Conservation (phyloP, 495 filamentous ascomycete genomes). For the Aspergillus kassunensis region DNA sequence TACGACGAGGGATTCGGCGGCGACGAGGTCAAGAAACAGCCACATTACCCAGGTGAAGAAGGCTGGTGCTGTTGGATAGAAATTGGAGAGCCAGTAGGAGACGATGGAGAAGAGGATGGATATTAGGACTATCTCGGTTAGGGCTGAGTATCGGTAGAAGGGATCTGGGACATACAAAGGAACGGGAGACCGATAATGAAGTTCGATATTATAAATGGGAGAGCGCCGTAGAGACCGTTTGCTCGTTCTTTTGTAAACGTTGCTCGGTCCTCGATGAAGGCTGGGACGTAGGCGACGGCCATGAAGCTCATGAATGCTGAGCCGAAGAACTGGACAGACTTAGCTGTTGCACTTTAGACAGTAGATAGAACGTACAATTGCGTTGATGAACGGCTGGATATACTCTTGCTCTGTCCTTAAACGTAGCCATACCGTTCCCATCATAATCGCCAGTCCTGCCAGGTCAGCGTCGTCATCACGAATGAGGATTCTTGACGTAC, state of each 20-base stretch:
- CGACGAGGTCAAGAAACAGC: slow-evolving; percentile 80
- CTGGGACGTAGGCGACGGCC: slow-evolving; percentile 79
- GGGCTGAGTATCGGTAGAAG: neutral
- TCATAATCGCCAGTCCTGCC: slow-evolving; percentile 68
- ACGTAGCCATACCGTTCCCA: slow-evolving; percentile 81
- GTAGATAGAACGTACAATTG: slow-evolving; percentile 47
- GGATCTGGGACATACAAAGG: slow-evolving; percentile 41
- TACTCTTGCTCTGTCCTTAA: slow-evolving; percentile 57
- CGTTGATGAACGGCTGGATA: slow-evolving; percentile 76
- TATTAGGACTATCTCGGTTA: slow-evolving; percentile 52
- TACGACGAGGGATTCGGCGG: slow-evolving; percentile 76
- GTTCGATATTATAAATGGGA: slow-evolving; percentile 69
- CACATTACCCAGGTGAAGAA: slow-evolving; percentile 83
- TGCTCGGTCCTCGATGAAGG: slow-evolving; percentile 74
- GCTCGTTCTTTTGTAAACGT: slow-evolving; percentile 74
- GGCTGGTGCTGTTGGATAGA: slow-evolving; percentile 57
- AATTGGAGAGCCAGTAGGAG: slow-evolving; percentile 76
- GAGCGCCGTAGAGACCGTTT: slow-evolving; percentile 74
- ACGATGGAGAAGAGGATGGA: slow-evolving; percentile 68
- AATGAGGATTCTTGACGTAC: slow-evolving; percentile 21
- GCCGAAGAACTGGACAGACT: slow-evolving; percentile 57
- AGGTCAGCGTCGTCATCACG: slow-evolving; percentile 4
- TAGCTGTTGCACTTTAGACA: neutral
- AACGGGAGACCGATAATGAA: slow-evolving; percentile 79
- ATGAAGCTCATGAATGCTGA: slow-evolving; percentile 89